Base-by-base conservation (phyloP, 257 asterid genomes). In the Rhazya stricta region DNA sequence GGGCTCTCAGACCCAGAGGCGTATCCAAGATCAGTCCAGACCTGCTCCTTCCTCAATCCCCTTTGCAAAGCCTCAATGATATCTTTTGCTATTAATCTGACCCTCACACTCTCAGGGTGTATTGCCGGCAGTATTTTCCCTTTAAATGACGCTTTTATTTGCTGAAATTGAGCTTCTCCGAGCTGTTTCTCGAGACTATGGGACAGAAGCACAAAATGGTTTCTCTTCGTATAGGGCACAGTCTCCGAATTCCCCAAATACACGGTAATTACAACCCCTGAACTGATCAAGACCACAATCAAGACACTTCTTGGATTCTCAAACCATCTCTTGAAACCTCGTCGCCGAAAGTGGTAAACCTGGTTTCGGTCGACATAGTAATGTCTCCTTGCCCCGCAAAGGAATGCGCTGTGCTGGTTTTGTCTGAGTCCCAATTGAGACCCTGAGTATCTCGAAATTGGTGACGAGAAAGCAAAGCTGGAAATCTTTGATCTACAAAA, bases 21-120 rank as follows among this genome's bases (percentile, higher is more conserved):
- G 79, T 91, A 95, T 34, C 81, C 84, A 68, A 82, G 56, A 80
- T 95, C 98, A 83, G 86, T 87, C 96, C 97, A 92, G 9, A 88
- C 90, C 46, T 85, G 86, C 43, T 92, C 97, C 75, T 90, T 90
- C 37, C 83, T 87, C 87, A 92, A 75, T 30, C 98, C 99, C 80
- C 85, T 91, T 83, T 91, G 89, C 77, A 95, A 77, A 36, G 96
- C 96, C 75, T 81, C 90, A 34, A 95, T 91, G 79, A 92, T 83
- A 2, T 91, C 94, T 69, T 81, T 80, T 18, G 99, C 84, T 60
- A 95, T 88, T 58, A 82, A 61, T 56, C 89, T 91, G 60, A 95
- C 87, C 84, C 98, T 83, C 56, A 92, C 89, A 74, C 96, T 91
- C 51, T 89, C 96, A 0, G 99, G 99, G 77, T 95, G 99, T 46